Evolutionary conservation across 2,329 filamentous ascomycete genomes (phyloP).

Genomic region (Volutella citrinella): DNA sequence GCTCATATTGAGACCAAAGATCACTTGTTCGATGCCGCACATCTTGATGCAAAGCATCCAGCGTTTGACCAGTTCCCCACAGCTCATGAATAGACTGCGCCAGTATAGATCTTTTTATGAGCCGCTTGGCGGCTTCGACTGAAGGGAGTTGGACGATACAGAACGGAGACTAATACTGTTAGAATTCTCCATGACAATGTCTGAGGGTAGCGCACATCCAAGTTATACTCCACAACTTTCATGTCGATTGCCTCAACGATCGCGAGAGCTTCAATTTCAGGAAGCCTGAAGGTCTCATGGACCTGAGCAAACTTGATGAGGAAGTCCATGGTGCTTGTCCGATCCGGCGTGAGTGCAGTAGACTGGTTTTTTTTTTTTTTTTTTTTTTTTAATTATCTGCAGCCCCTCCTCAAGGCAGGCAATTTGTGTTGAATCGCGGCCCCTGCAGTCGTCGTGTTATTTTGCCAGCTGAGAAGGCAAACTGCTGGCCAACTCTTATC

Average conservation of each 20-base stretch:
- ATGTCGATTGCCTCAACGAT: conserved; percentile 64
- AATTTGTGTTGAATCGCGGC: no score
- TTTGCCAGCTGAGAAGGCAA: no score
- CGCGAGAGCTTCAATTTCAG: conserved; percentile 81
- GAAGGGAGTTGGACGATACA: conserved; percentile 72
- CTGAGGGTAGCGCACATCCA: conserved; percentile 72
- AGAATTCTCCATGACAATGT: no score
- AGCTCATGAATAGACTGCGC: conserved; percentile 82
- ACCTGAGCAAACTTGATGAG: conserved; percentile 85
- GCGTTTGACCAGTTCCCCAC: conserved; percentile 71
- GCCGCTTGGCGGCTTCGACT: conserved; percentile 57
- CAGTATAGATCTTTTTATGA: conserved; percentile 77
- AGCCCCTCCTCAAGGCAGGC: no score
- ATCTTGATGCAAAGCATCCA: conserved; percentile 65
- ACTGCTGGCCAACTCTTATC: no score
- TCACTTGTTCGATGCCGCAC: conserved; percentile 57
- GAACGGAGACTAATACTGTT: conserved; percentile 69
- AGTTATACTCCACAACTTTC: conserved; percentile 70
- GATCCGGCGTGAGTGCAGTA: no score
- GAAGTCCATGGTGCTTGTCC: conserved; percentile 68
- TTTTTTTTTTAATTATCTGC: no score
- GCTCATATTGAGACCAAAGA: conserved; percentile 65
- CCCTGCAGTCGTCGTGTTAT: no score
- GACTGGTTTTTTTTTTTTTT: conserved; percentile 2
- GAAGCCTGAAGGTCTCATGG: conserved; percentile 85